Evolutionary conservation across 2,329 filamentous ascomycete species (phyloP).

Genomic region (Trichoderma afroharzianum): DNA sequence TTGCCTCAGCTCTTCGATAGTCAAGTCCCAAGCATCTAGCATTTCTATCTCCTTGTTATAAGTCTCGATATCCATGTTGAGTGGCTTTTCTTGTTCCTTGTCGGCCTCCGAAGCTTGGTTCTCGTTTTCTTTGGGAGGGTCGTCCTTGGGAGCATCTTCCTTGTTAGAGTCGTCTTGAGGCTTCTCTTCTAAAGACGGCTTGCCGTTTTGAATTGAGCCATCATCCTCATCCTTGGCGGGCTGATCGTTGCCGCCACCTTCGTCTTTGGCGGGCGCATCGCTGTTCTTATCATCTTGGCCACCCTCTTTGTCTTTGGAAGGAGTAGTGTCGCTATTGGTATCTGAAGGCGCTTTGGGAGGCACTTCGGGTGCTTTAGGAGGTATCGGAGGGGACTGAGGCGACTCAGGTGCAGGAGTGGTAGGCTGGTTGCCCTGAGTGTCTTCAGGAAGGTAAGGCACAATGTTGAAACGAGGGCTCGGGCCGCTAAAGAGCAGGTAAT

Average conservation of each 20-base stretch:
- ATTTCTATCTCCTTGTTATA: conserved; percentile 17
- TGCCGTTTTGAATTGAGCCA: conserved; percentile 13
- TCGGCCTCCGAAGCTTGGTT: neutral
- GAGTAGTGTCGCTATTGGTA: neutral
- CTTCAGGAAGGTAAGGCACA: conserved; percentile 31
- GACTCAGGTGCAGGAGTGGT: neutral
- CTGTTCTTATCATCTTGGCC: neutral
- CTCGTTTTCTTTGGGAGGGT: neutral
- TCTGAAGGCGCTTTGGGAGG: neutral
- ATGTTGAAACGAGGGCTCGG: conserved; percentile 33
- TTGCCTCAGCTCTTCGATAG: conserved; percentile 33
- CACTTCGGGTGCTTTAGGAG: neutral
- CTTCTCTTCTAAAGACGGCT: neutral
- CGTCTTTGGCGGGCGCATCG: neutral
- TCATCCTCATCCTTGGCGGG: conserved; percentile 10
- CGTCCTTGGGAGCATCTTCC: neutral
- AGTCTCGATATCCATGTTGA: conserved; percentile 20
- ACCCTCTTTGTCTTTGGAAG: neutral
- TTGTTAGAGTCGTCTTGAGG: neutral
- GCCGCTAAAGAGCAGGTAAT: conserved; percentile 41
- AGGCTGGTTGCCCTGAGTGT: neutral
- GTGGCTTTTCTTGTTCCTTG: conserved; percentile 17
- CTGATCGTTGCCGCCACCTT: neutral
- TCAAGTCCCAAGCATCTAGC: conserved; percentile 32
- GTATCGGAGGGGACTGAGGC: neutral